Percentiles rank a stretch among this genome's conserved stretches.
These are phyloP conservation scores for Vaccinium corymbosum DNA, from an alignment of 148 eudicot genomes.

Conservation along the genomic window DNA sequence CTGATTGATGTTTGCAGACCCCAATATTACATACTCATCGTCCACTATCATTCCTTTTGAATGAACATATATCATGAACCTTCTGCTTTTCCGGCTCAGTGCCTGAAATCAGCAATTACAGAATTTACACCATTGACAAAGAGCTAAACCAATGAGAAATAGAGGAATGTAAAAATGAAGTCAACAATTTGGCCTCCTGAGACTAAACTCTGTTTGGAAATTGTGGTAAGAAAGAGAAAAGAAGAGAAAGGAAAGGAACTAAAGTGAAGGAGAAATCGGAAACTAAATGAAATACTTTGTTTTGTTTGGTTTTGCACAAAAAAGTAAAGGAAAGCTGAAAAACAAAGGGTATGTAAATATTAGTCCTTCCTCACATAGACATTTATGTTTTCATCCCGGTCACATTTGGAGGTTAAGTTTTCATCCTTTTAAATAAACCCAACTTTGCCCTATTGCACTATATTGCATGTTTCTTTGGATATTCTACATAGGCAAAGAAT, in stretches of 20 bases:
- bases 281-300: not conserved
- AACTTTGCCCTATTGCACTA: too few relatives aligned
- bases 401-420: too few relatives aligned
- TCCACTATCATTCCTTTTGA: conserved; percentile 99
- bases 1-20: conserved; percentile 95
- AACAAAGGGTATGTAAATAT: too few relatives aligned
- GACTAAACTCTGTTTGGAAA: not conserved
- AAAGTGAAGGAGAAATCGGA: not conserved
- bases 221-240: not conserved
- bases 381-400: too few relatives aligned
- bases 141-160: not conserved
- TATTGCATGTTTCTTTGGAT: too few relatives aligned
- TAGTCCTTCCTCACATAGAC: too few relatives aligned
- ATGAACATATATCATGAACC: conserved; percentile 98
- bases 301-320: not conserved
- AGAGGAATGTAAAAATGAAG: not conserved
- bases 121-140: conserved; percentile 1
- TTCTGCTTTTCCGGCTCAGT: conserved; percentile 55
- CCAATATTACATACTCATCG: conserved; percentile 83
- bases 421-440: too few relatives aligned
- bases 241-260: not conserved
- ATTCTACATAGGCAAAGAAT: too few relatives aligned
- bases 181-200: not conserved
- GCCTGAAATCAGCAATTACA: conserved; percentile 42
- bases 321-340: not conserved